Percentiles rank a stretch among this genome's conserved stretches.
phyloP scores from a whole-genome alignment of 495 filamentous ascomycete species.

The Monascus purpureus region DNA sequence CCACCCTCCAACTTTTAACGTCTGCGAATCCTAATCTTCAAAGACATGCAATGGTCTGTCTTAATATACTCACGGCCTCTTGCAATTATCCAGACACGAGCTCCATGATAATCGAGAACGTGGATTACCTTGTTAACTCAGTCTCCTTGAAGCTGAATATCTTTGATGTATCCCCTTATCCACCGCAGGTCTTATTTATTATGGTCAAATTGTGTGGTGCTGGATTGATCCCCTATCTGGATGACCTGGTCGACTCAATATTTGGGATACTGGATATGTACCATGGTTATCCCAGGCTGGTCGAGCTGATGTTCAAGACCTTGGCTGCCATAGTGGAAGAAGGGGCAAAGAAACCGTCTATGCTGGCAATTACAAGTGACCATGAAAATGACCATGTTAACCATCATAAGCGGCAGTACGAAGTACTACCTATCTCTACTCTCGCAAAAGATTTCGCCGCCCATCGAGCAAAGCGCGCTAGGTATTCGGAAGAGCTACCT shows the following conservation, averaged over 20 bases:
- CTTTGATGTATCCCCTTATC: slow-evolving; percentile 81
- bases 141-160: slow-evolving; percentile 79
- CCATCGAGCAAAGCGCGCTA: slow-evolving; percentile 24
- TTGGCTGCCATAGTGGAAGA: slow-evolving; percentile 71
- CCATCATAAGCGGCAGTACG: slow-evolving; percentile 25
- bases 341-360: slow-evolving; percentile 48
- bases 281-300: slow-evolving; percentile 81
- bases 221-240: slow-evolving; percentile 69
- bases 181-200: slow-evolving; percentile 84
- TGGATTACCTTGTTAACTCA: slow-evolving; percentile 92
- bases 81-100: slow-evolving; percentile 66
- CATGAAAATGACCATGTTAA: slow-evolving; percentile 13
- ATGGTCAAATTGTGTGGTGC: slow-evolving; percentile 83
- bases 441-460: slow-evolving; percentile 22
- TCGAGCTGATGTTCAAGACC: slow-evolving; percentile 73
- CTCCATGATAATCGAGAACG: slow-evolving; percentile 78
- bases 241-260: slow-evolving; percentile 78
- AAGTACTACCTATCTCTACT: slow-evolving; percentile 20
- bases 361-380: slow-evolving; percentile 34
- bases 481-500: slow-evolving; percentile 15
- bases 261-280: slow-evolving; percentile 85
- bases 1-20: slow-evolving; percentile 73
- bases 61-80: slow-evolving; percentile 61
- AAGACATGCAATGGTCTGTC: slow-evolving; percentile 67
- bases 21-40: slow-evolving; percentile 54